A percentile compares a stretch with the other conserved stretches of the same genome.
phyloP scores from a whole-genome alignment of 306 rosid species.

The Inga laurina region DNA sequence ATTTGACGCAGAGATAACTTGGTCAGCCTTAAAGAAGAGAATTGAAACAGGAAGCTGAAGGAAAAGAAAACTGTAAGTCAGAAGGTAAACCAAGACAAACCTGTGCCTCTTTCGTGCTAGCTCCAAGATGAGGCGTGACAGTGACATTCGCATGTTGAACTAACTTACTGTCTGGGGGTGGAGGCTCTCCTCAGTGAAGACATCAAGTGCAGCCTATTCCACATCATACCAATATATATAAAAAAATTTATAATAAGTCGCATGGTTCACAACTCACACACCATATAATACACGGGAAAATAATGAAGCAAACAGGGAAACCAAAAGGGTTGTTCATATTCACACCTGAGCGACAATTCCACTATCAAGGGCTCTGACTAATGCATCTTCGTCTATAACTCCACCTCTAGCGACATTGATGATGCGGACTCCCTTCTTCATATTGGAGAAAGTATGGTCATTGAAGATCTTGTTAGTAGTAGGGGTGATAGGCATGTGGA shows the following conservation, averaged over 20 bases:
- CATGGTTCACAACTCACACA: not conserved
- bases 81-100: constrained; percentile 16
- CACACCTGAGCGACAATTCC: constrained; percentile 71
- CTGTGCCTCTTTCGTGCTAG: constrained; percentile 85
- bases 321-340: not conserved
- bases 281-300: not conserved
- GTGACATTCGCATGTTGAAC: constrained; percentile 70
- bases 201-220: constrained; percentile 75
- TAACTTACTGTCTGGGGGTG: constrained; percentile 62
- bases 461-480: constrained; percentile 61
- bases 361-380: constrained; percentile 60
- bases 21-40: not conserved
- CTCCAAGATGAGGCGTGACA: constrained; percentile 80
- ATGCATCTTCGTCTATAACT: constrained; percentile 70
- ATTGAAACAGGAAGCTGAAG: not conserved
- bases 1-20: not conserved
- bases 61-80: not conserved
- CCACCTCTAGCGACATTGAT: constrained; percentile 83
- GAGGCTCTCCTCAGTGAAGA: constrained; percentile 75
- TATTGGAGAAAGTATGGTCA: constrained; percentile 52
- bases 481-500: constrained; percentile 80
- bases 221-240: not conserved
- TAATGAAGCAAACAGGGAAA: not conserved
- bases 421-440: constrained; percentile 74
- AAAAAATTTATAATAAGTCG: not conserved